Base-by-base conservation (phyloP, 2,329 filamentous ascomycete species). In the Aspergillus candidus region DNA sequence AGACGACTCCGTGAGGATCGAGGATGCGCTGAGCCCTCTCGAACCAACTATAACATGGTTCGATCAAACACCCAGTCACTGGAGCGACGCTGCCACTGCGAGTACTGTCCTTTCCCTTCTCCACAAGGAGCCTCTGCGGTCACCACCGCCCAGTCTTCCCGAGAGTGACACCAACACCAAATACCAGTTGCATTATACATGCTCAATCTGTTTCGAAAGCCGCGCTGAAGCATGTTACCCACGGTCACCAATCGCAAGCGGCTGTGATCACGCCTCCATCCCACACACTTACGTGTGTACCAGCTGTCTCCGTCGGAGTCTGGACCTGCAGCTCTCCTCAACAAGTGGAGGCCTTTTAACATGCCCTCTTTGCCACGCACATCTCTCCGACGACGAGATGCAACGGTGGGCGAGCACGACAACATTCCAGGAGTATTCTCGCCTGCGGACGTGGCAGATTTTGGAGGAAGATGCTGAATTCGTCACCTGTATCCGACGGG, bases 21-120 rank as follows among this genome's bases (percentile, higher is more conserved):
- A 18, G n/a, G 32, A 35, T 14, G 14, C 13, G 12, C 27, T 40
- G 10, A 35, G 36, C 4, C 36, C 42, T 29, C 12, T 40, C 22
- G 42, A 32, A 7, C 11, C 31, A 10, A 31, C 30, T 7, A 32
- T 41, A 29, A 29, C 18, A 35, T 29, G 36, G 35, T 33, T n/a
- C 39, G 38, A 31, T 39, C 35, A 31, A 15, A 44, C 17, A 11
- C 32, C 17, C 11, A 38, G 18, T 11, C 41, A 38, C 40, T 54
- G 51, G 51, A 52, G 46, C 17, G 51, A 54, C 40, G 51, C 47
- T 10, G 37, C 35, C 22, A 54, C 51, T 11, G 51, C 51, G 15
- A 38, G 44, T 27, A 44, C 43, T 11, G 51, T 54, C 4, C 50
- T 52, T 29, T 50, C 49, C 34, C 32, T 53, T 22, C 49, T 53